Conservation (phyloP, 257 asterid species). For the Paraleonurus japonicus region DNA sequence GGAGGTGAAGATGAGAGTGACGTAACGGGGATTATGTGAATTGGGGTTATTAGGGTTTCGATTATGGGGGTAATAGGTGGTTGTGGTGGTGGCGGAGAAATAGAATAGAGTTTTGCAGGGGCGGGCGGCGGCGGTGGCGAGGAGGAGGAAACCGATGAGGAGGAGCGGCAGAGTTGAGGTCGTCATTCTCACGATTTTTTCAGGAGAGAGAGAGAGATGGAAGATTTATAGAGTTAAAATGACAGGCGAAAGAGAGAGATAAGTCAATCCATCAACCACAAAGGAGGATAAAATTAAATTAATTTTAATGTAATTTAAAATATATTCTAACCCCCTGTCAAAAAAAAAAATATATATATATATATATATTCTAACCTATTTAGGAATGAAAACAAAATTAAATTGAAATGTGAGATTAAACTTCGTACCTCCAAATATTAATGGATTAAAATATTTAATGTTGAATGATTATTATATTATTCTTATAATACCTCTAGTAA, state of each 20-base stretch:
- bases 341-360: too few species aligned
- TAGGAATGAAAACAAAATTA: too few species aligned
- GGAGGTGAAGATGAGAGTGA: slow-evolving; percentile 45
- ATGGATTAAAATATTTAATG: too few species aligned
- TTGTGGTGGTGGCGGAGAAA: slow-evolving; percentile 43
- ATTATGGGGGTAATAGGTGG: slow-evolving; percentile 28
- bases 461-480: too few species aligned
- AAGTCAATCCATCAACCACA: background rate
- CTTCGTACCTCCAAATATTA: too few species aligned
- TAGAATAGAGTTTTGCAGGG: slow-evolving; percentile 73
- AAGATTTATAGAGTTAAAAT: background rate
- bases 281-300: too few species aligned
- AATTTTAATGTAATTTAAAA: too few species aligned
- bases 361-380: too few species aligned
- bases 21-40: slow-evolving; percentile 32
- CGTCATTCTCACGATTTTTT: slow-evolving; percentile 38
- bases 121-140: slow-evolving; percentile 46
- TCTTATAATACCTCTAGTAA: too few species aligned
- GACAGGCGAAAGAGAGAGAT: background rate
- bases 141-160: slow-evolving; percentile 32
- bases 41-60: slow-evolving; percentile 40
- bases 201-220: background rate
- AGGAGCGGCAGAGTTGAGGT: slow-evolving; percentile 27
- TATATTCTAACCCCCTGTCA: too few species aligned
- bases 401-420: too few species aligned